These are phyloP conservation scores for Diaporthe citri DNA, from an alignment of 2,329 filamentous ascomycete genomes.

Conservation along the genomic window DNA sequence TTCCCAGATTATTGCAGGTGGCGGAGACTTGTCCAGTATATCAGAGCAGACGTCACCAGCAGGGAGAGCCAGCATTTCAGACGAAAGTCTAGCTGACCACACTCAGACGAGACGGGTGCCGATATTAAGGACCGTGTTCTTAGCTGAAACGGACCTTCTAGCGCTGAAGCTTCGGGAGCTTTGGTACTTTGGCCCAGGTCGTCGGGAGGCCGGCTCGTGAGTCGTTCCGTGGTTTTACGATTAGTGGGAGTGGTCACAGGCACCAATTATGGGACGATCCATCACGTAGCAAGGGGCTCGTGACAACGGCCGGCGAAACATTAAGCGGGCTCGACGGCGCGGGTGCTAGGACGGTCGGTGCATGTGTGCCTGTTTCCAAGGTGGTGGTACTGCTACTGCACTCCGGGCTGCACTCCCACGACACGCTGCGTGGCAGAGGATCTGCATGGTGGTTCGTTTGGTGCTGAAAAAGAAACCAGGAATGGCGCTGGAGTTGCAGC, in stretches of 20 bases:
- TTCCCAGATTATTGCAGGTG: not conserved
- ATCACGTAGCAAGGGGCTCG: conserved; percentile 16
- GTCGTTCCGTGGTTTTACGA: conserved; percentile 6
- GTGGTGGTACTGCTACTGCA: not conserved
- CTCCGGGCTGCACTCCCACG: not conserved
- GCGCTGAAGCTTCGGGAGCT: conserved; percentile 29
- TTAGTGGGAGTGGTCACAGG: not conserved
- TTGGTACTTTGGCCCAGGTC: not conserved
- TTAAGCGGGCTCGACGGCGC: conserved; percentile 11
- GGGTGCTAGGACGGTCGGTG: conserved; percentile 35
- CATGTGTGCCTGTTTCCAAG: not conserved
- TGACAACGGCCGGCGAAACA: conserved; percentile 15
- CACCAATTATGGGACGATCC: conserved; percentile 25
- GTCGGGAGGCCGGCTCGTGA: conserved; percentile 15
- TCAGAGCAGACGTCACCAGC: not conserved
- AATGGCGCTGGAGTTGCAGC: not conserved
- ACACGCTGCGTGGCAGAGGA: not conserved
- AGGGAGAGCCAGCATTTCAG: not conserved
- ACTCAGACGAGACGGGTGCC: not conserved
- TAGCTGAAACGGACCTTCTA: conserved; percentile 18
- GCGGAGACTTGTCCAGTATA: not conserved
- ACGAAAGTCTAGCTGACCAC: not conserved
- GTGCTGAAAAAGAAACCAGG: not conserved
- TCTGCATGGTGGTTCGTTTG: not conserved
- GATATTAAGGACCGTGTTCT: conserved; percentile 20